These are phyloP conservation scores for Gyromitra esculenta DNA, from an alignment of 2,329 filamentous ascomycete genomes.

Conservation along the genomic window DNA sequence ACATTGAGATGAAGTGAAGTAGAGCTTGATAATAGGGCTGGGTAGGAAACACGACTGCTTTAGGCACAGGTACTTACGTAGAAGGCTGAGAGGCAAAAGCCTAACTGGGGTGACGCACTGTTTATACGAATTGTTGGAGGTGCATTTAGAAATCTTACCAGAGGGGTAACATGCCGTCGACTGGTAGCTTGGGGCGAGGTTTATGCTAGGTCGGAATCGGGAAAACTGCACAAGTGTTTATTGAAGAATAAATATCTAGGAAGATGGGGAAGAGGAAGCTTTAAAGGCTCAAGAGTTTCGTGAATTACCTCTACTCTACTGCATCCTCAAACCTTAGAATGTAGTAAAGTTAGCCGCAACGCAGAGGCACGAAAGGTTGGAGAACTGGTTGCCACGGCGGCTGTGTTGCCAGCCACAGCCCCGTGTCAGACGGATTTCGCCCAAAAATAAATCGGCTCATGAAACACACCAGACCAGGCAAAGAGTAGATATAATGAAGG, in stretches of 20 bases:
- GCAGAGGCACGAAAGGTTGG: neutral
- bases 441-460: conserved; percentile 29
- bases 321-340: neutral
- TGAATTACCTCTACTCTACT: neutral
- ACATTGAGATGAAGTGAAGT: neutral
- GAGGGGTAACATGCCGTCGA: neutral
- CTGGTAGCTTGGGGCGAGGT: too few species aligned
- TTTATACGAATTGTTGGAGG: neutral
- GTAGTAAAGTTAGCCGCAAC: conserved; percentile 2
- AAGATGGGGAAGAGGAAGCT: neutral
- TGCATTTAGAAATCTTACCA: neutral
- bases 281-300: conserved; percentile 3
- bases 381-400: conserved; percentile 31
- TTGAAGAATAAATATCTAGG: neutral
- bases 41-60: neutral
- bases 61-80: conserved; percentile 3
- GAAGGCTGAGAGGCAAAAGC: conserved; percentile 10
- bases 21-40: conserved; percentile 4
- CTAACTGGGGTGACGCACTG: neutral
- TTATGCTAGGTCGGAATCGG: neutral
- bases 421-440: conserved; percentile 23
- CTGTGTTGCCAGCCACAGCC: conserved; percentile 10
- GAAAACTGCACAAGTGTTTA: neutral
- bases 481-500: conserved; percentile 5
- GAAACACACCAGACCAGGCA: neutral